phyloP scores from a whole-genome alignment of 2,329 filamentous ascomycete genomes.

The Epichloe sibirici region DNA sequence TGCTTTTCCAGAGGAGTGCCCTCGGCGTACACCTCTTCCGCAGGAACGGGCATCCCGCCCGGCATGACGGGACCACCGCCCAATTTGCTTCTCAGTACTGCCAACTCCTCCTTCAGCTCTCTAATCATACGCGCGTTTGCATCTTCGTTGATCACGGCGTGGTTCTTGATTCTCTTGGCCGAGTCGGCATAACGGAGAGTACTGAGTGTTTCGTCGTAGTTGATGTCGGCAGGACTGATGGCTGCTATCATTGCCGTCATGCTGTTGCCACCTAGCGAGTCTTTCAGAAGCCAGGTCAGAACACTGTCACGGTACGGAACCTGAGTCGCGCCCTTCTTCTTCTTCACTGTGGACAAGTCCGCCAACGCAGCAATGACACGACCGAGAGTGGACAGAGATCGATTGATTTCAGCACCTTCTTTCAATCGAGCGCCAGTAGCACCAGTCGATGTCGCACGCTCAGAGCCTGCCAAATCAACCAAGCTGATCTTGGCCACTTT shows the following conservation, averaged over 20 bases:
- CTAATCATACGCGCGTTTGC: constrained; percentile 98
- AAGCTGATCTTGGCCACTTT: constrained; percentile 97
- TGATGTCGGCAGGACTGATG: constrained; percentile 96
- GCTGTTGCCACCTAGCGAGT: constrained; percentile 94
- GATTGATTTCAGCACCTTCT: constrained; percentile 96
- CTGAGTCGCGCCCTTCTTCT: constrained; percentile 60
- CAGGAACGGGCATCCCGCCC: constrained; percentile 37
- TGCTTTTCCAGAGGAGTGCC: constrained; percentile 91
- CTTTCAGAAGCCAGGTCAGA: constrained; percentile 91
- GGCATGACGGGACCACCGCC: constrained; percentile 40
- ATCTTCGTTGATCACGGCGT: constrained; percentile 97
- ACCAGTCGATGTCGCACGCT: constrained; percentile 92
- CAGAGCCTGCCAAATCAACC: constrained; percentile 94
- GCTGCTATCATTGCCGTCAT: constrained; percentile 99
- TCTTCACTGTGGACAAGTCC: constrained; percentile 76
- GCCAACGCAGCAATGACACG: constrained; percentile 95
- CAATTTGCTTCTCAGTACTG: constrained; percentile 75
- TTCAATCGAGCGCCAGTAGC: constrained; percentile 91
- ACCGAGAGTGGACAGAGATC: constrained; percentile 88
- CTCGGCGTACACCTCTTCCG: constrained; percentile 79
- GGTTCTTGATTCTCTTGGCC: constrained; percentile 98
- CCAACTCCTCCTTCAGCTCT: constrained; percentile 89
- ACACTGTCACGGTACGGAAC: constrained; percentile 97
- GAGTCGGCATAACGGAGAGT: constrained; percentile 94
- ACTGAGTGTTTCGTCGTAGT: constrained; percentile 94